Evolutionary conservation across 176 grass and related monocot genomes (phyloP), one percentile per base, ranked within the genome.

Genomic region (bread wheat (Triticum aestivum)): DNA sequence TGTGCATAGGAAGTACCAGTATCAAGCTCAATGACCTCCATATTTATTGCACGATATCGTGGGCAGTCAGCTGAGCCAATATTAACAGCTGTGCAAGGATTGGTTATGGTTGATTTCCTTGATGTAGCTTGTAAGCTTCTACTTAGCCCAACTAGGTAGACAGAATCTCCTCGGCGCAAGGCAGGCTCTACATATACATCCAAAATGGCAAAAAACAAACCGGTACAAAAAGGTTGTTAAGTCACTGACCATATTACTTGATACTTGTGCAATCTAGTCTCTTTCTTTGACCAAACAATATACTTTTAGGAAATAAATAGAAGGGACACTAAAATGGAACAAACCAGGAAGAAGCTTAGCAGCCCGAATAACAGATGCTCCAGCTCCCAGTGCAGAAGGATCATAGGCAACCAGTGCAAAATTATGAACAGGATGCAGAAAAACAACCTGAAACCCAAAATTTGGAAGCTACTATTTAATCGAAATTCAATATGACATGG

Each of bases 11-110:
- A 81, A 79, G 67, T 91, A 97, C 97, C 97, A 63, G 97, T 99
- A 90, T 99, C 97, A 10, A 99, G 90, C 79, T 99, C 97, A 90
- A 99, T 90, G 32, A 99, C 97, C 84, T 99, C 97, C 97, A 99
- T 99, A 86, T 99, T 99, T 80, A 91, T 96, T 38, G 97, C 94
- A 61, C 97, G 94, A 84, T 94, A 99, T 61, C 97, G 85, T 11
- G 97, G 97, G 73, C 94, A 91, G 61, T 99, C 97, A 47, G 97
- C 97, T 72, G 97, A 99, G 33, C 94, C 92, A 88, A 99, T 99
- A 93, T 99, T 99, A 75, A 99, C 92, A 80, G 97, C 97, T 74
- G 97, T 95, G 86, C 90, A 99, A 74, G 97, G 97, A 91, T 99
- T 99, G 72, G 97, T 99, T 79, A 99, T 80, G 70, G 92, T 93